Evolutionary conservation across 2,329 filamentous ascomycete genomes (phyloP).

Genomic region (Fusarium drepaniforme): DNA sequence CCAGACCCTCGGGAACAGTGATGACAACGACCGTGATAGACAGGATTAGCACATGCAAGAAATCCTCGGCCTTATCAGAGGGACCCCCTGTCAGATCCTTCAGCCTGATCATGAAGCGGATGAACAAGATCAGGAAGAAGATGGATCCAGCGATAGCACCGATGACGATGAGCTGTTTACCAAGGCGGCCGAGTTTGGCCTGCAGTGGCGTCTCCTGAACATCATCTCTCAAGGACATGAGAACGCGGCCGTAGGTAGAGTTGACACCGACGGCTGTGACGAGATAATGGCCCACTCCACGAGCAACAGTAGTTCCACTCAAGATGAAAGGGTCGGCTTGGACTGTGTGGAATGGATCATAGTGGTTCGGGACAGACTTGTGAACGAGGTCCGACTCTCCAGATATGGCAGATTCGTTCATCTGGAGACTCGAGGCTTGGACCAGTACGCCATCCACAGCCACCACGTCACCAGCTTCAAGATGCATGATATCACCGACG

Average conservation of each 20-base stretch:
- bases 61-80: slow-evolving; percentile 66
- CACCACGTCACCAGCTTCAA: slow-evolving; percentile 80
- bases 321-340: slow-evolving; percentile 81
- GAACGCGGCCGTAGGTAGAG: slow-evolving; percentile 80
- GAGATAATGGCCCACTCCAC: slow-evolving; percentile 81
- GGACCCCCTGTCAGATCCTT: slow-evolving; percentile 53
- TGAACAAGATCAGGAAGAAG: slow-evolving; percentile 57
- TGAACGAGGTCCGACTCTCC: slow-evolving; percentile 81
- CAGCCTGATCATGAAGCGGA: slow-evolving; percentile 53
- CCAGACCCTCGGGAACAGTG: slow-evolving; percentile 70
- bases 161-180: slow-evolving; percentile 75
- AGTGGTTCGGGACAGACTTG: slow-evolving; percentile 72
- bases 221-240: slow-evolving; percentile 83
- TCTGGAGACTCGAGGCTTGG: slow-evolving; percentile 63
- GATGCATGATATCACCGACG: slow-evolving; percentile 79
- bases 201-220: slow-evolving; percentile 84
- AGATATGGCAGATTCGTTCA: slow-evolving; percentile 82
- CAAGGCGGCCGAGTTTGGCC: slow-evolving; percentile 80
- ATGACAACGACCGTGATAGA: slow-evolving; percentile 71
- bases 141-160: slow-evolving; percentile 55
- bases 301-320: slow-evolving; percentile 81
- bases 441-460: slow-evolving; percentile 79
- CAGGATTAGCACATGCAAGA: slow-evolving; percentile 69
- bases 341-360: slow-evolving; percentile 64
- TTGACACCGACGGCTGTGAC: slow-evolving; percentile 81